A percentile compares a stretch with the other conserved stretches of the same genome.
Evolutionary conservation across 73 alveolate genomes (phyloP).

Genomic region (Paramecium pentaurelia): DNA sequence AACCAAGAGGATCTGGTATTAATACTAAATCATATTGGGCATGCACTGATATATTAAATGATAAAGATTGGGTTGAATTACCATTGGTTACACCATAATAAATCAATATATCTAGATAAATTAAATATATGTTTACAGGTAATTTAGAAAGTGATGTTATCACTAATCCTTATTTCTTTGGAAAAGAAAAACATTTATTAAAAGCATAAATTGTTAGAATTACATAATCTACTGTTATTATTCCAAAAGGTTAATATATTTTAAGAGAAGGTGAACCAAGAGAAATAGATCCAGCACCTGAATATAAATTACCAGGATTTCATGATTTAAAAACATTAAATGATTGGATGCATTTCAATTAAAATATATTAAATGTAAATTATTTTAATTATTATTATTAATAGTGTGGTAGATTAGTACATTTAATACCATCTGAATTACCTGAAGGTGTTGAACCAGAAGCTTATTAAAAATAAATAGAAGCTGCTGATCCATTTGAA

Average conservation of each 20-base stretch:
- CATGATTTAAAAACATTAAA: slow-evolving; percentile 75
- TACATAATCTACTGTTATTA: slow-evolving; percentile 81
- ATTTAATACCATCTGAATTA: slow-evolving; percentile 66
- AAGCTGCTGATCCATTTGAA: slow-evolving; percentile 72
- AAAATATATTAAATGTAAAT: slow-evolving; percentile 63
- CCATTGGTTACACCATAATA: slow-evolving; percentile 93
- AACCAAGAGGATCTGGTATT: slow-evolving; percentile 92
- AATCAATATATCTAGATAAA: slow-evolving; percentile 76
- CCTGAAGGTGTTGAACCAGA: slow-evolving; percentile 72
- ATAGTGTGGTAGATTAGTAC: slow-evolving; percentile 80
- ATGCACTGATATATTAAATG: slow-evolving; percentile 74
- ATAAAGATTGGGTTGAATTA: slow-evolving; percentile 90
- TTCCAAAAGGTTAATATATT: slow-evolving; percentile 84
- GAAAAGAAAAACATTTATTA: slow-evolving; percentile 89
- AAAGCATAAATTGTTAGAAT: slow-evolving; percentile 92
- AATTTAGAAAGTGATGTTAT: slow-evolving; percentile 80
- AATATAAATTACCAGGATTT: slow-evolving; percentile 72
- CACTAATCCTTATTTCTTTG: slow-evolving; percentile 95
- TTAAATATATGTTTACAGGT: slow-evolving; percentile 93
- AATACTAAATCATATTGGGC: slow-evolving; percentile 91
- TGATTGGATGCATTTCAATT: slow-evolving; percentile 87
- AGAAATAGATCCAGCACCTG: slow-evolving; percentile 77
- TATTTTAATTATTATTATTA: neutral
- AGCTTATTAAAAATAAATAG: slow-evolving; percentile 58
- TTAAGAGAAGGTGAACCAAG: slow-evolving; percentile 78